Evolutionary conservation across 2,329 filamentous ascomycete species (phyloP), one percentile per base, ranked within the genome.

Genomic region (Phialophora chinensis): DNA sequence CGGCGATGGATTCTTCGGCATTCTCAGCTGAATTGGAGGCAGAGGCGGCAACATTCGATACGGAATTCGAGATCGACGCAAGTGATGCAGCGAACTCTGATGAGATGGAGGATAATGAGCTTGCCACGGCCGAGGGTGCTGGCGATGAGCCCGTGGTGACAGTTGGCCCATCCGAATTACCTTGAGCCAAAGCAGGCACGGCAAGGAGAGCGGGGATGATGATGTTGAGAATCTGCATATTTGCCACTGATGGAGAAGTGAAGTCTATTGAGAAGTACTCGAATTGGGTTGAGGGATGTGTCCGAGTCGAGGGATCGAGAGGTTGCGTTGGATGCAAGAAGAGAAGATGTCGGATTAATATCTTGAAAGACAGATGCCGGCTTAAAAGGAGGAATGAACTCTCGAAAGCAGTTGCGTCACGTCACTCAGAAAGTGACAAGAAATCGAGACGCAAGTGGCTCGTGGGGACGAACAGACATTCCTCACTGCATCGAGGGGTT

Each of bases 141-240:
- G 59, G 5, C 14, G 42, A 29, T 11, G 56, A 53, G 60, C n/a
- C n/a, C n/a, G 23, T 55, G 27, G 57, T 49, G 38, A 7, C 38
- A 44, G 14, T 57, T 14, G 56, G 38, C 29, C n/a, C 56, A n/a
- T 14, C 47, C 29, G 7, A 11, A 31, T 38, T 49, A 7, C 17
- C 27, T 44, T 70, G 68, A 27, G 56, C 65, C 33, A 66, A 35
- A 60, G 57, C 63, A 8, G 68, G 66, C 7, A 66, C 60, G 25
- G 66, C 63, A 17, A 68, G 53, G 52, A 70, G 60, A 35, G 58
- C 63, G 14, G 35, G 35, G 63, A 68, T 47, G 60, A 70, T 29
- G 54, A 63, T n/a, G 44, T 58, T 65, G 60, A 56, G 53, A 63
- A 70, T 47, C 31, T 61, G 68, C 68, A 70, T 70, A 50, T 14